Base-by-base conservation (phyloP, 1,284 basidiomycete species). In the Heterobasidion irregulare region DNA sequence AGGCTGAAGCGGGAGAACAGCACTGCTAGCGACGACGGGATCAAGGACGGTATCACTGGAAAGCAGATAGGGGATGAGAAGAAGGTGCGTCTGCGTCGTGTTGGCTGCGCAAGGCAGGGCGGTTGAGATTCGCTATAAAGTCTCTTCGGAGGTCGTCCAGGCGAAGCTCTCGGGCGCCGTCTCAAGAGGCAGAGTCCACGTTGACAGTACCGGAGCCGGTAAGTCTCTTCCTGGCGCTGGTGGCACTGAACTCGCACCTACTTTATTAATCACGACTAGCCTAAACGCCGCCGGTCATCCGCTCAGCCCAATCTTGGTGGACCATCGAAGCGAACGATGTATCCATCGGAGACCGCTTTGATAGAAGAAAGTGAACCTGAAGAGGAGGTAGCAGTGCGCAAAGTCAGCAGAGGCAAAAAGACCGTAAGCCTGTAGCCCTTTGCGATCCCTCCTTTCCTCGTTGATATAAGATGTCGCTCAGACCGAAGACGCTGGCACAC, bases 291-390 rank as follows among this genome's bases (percentile, higher is more conserved):
- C 50, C 73, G 82, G 60, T 79, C 81, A 8, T 86, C 88, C 26
- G 88, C 87, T 2, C 83, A 89, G 62, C 88, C 87, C 2, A 73
- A 70, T 43, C 70, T 88, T 46, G 81, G 82, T 54, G 78, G 78
- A 12, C 65, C 77, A 13, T 73, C 79, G 1, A 74, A 73, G 44
- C 71, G 65, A 47, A 69, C 52, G 68, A 56, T 62, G 44, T 63
- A 65, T 52, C 65, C 69, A 0, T 61, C 67, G 33, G 73, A 79
- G 54, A 75, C 80, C 10, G 64, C 72, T 10, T 63, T 91, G 1
- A 65, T 75, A 6, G 88, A 91, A 70, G 88, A 89, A 68, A 92
- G 89, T 58, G 89, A 92, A 62, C 81, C 84, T 0, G 86, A 89
- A 63, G 81, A 83, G 62, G 80, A 83, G 55, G 75, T 75, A 13